These are phyloP conservation scores for Neonothopanus nambi DNA, from an alignment of 1,284 basidiomycete genomes.

Conservation along the genomic window DNA sequence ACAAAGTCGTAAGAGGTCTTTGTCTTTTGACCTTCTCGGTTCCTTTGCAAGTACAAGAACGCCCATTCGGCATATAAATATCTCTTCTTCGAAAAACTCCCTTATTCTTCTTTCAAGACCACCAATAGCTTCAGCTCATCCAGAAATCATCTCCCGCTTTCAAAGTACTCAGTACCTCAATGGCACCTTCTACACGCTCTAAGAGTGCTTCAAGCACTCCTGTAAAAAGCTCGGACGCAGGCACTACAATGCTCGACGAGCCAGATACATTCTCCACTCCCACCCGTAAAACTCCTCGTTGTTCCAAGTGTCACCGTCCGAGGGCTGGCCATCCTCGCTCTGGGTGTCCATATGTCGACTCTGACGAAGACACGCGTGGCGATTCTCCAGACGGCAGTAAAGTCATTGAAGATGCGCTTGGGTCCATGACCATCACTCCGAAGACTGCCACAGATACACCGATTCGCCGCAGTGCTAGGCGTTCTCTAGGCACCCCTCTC, in stretches of 20 bases:
- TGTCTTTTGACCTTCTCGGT: too few relatives aligned
- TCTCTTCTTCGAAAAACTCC: too few relatives aligned
- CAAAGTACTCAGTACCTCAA: background rate
- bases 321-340: constrained; percentile 57
- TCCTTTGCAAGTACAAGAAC: too few relatives aligned
- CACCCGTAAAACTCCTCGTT: constrained; percentile 47
- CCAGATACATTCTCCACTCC: constrained; percentile 22
- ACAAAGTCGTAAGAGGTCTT: too few relatives aligned
- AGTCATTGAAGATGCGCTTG: constrained; percentile 32
- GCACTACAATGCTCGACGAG: background rate
- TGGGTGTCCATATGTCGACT: constrained; percentile 47
- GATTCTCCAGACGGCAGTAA: constrained; percentile 31
- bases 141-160: too few relatives aligned
- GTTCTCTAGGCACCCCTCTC: constrained; percentile 4
- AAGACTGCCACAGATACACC: background rate
- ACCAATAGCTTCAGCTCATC: too few relatives aligned
- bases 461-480: constrained; percentile 3
- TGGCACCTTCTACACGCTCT: constrained; percentile 9
- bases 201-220: constrained; percentile 7
- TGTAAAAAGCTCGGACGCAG: background rate
- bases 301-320: constrained; percentile 53
- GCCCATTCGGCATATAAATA: too few relatives aligned
- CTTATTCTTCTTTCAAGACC: too few relatives aligned
- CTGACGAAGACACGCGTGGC: constrained; percentile 21
- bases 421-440: constrained; percentile 1